Evolutionary conservation across 2,329 filamentous ascomycete species (phyloP).

Genomic region (Diaporthe amygdali): DNA sequence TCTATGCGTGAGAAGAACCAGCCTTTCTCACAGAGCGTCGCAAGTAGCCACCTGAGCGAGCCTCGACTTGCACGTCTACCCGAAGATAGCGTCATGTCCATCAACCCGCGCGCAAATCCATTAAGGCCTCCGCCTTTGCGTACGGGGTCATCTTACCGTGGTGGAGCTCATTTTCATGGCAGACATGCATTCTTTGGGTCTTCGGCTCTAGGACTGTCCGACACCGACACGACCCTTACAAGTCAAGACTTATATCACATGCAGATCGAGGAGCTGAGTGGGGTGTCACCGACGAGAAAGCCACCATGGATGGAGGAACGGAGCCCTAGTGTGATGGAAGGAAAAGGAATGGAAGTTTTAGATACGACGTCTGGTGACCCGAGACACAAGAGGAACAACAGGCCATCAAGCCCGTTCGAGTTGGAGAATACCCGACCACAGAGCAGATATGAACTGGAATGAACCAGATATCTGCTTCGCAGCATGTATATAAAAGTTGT

Average conservation of each 20-base stretch:
- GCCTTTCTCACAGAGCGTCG: not conserved
- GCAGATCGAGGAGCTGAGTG: not conserved
- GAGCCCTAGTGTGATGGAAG: conserved; percentile 6
- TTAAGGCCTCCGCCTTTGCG: not conserved
- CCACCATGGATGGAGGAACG: conserved; percentile 2
- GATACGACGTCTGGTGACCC: not conserved
- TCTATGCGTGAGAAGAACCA: not conserved
- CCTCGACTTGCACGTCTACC: not conserved
- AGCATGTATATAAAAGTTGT: not conserved
- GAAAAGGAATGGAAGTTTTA: not conserved
- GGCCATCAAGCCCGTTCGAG: not conserved
- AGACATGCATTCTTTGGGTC: not conserved
- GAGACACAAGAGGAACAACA: not conserved
- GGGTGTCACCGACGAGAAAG: not conserved
- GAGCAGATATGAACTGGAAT: conserved; percentile 14
- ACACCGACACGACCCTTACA: not conserved
- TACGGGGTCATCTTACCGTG: not conserved
- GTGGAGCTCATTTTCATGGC: not conserved
- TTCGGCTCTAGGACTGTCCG: not conserved
- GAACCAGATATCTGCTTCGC: not conserved
- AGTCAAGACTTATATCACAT: not conserved
- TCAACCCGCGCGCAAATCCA: not conserved
- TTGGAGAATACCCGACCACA: not conserved
- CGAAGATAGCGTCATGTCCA: conserved; percentile 2
- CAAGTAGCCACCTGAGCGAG: conserved; percentile 10